Conservation (phyloP, 768 basidiomycete species). For the Suillus hirtellus region DNA sequence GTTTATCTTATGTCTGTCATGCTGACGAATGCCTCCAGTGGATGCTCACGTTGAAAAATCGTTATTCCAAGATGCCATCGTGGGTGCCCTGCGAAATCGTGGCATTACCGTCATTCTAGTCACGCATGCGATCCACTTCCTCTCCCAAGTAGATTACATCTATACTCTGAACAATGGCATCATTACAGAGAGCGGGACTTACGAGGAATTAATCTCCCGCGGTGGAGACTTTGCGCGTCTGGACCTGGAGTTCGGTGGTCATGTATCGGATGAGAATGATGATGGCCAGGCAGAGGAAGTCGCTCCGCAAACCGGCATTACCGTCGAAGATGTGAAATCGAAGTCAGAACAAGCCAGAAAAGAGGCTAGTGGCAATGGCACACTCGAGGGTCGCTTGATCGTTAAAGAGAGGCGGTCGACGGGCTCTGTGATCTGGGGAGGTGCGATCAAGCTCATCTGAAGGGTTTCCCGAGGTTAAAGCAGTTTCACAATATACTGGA, state of each 20-base stretch:
- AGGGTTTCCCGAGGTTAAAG: neutral
- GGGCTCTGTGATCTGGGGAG: conserved; percentile 54
- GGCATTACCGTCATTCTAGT: conserved; percentile 57
- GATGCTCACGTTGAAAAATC: conserved; percentile 75
- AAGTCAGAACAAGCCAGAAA: conserved; percentile 37
- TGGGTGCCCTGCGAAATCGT: conserved; percentile 41
- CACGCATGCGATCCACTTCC: conserved; percentile 57
- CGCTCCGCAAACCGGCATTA: conserved; percentile 13
- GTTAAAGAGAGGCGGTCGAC: conserved; percentile 63
- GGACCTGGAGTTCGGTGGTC: conserved; percentile 61
- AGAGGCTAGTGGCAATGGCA: conserved; percentile 54
- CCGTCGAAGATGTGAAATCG: conserved; percentile 36
- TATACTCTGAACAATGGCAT: conserved; percentile 45
- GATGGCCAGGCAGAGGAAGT: conserved; percentile 31
- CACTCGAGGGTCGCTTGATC: conserved; percentile 66
- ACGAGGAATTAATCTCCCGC: conserved; percentile 46
- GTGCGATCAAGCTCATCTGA: conserved; percentile 30
- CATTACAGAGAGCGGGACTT: conserved; percentile 53
- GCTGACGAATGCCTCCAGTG: conserved; percentile 36
- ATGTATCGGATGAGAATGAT: conserved; percentile 32
- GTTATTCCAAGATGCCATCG: conserved; percentile 64
- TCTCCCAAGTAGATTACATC: conserved; percentile 51
- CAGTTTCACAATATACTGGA: conserved; percentile 48
- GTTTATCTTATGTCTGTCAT: neutral
- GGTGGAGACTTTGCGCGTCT: conserved; percentile 59